phyloP scores from a whole-genome alignment of 176 grass and related monocot species.

The Phragmites australis region DNA sequence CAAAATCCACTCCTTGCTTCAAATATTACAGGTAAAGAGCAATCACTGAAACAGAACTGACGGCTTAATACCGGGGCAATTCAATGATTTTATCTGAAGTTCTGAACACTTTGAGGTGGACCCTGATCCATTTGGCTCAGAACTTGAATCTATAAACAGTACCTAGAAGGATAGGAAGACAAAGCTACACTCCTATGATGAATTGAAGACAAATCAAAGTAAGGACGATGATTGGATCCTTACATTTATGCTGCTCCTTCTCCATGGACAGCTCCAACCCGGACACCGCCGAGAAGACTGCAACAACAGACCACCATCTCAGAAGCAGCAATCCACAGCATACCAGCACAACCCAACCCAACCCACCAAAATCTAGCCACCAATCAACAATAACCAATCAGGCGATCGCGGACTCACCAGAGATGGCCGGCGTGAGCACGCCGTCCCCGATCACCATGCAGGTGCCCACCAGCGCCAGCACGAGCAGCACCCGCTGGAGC shows the following conservation, averaged over 20 bases:
- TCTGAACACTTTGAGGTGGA: conserved; percentile 14
- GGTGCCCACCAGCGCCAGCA: conserved; percentile 77
- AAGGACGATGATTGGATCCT: conserved; percentile 40
- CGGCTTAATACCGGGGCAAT: not conserved
- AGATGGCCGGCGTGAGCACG: conserved; percentile 92
- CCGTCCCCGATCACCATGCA: conserved; percentile 99
- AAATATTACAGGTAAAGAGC: conserved; percentile 18
- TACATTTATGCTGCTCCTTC: conserved; percentile 98
- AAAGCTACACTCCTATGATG: conserved; percentile 17
- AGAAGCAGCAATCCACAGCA: conserved; percentile 21
- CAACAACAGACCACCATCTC: conserved; percentile 31
- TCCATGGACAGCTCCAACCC: conserved; percentile 90
- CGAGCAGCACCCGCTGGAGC: conserved; percentile 70
- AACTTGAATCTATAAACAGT: conserved; percentile 17
- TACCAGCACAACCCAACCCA: not conserved
- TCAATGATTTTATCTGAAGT: not conserved
- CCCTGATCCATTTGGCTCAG: conserved; percentile 24
- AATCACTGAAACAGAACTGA: not conserved
- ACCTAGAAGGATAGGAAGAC: conserved; percentile 5
- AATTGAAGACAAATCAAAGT: conserved; percentile 18
- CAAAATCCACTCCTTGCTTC: not conserved
- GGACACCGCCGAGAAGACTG: conserved; percentile 98
- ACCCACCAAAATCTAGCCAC: not conserved
- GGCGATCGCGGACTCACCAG: conserved; percentile 41
- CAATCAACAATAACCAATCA: not conserved